phyloP scores from a whole-genome alignment of 129 eudicot species.

The Smallanthus sonchifolius region DNA sequence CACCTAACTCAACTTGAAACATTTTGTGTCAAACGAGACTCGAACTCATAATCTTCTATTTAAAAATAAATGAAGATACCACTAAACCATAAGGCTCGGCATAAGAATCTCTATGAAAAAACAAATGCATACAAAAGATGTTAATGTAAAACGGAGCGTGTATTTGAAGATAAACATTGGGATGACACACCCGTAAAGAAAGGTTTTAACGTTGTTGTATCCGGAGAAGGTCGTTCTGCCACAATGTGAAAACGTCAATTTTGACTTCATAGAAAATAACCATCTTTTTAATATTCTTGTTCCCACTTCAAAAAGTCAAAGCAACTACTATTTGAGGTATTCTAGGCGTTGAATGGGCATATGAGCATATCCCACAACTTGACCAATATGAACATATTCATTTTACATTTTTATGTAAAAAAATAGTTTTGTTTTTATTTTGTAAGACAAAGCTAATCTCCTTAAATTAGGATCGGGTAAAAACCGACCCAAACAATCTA shows the following conservation, averaged over 20 bases:
- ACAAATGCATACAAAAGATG: neutral
- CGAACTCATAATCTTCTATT: too few species aligned
- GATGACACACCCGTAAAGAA: neutral
- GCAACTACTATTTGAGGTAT: neutral
- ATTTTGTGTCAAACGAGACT: too few species aligned
- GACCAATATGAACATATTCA: neutral
- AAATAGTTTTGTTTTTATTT: neutral
- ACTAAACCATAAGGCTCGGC: too few species aligned
- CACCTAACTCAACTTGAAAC: too few species aligned
- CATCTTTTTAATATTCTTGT: neutral
- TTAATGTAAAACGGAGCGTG: neutral
- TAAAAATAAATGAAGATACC: too few species aligned
- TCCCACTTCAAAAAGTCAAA: neutral
- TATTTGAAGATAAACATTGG: neutral
- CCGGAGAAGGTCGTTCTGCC: neutral
- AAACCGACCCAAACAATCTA: too few species aligned
- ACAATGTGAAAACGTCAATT: neutral
- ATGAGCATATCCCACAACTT: neutral
- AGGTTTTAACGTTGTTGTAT: neutral
- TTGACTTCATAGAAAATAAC: neutral
- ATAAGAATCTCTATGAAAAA: neutral
- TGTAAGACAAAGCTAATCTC: too few species aligned
- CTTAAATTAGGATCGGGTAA: too few species aligned
- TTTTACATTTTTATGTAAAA: neutral
- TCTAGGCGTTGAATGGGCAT: conserved; percentile 1